Base-by-base conservation (phyloP, 345 rosid genomes). In the Rhizophora apiculata region DNA sequence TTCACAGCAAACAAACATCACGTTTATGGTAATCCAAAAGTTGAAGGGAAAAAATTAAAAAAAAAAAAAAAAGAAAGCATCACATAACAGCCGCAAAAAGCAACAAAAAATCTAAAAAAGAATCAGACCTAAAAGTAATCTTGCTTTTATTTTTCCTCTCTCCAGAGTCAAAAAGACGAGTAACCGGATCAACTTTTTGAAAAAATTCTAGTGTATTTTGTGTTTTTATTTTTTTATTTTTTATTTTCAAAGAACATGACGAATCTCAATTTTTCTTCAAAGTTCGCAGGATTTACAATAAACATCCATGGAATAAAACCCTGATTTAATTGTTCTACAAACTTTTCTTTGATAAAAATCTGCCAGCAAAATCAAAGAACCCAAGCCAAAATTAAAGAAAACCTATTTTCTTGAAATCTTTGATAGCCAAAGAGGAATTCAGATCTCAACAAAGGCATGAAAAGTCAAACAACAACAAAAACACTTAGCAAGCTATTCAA, bases 81-180 rank as follows among this genome's bases (percentile, higher is more conserved):
- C 19, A 16, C 13, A 21, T 2, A 8, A 2, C 20, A 39, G 16
- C 8, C 27, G 2, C 46, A 5, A 6, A 26, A 62, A 36, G 18
- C 37, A 21, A 2, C 43, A 6, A 24, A 15, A 10, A 26, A 64
- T 26, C 8, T 26, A 21, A 5, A 31, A 31, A 31, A 31, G 22
- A 34, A 67, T 55, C 48, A 36, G n/a, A 26, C 21, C 34, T 6
- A 71, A 71, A 71, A 71, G 74, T 27, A 15, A 4, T 55, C 18
- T 29, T 29, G 31, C 74, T 63, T 71, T 71, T 29, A n/a, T 37
- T 26, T 56, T 15, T 26, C 27, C 43, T 63, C 39, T 37, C 55
- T 16, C 19, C 18, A 60, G 0, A 13, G 27, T 16, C 21, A 59
- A 69, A 69, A 34, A 27, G 19, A 54, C 59, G 51, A 60, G 8